A percentile compares a stretch with the other conserved stretches of the same genome.
Conservation (phyloP, 495 filamentous ascomycete genomes). For the Darksidea phi region DNA sequence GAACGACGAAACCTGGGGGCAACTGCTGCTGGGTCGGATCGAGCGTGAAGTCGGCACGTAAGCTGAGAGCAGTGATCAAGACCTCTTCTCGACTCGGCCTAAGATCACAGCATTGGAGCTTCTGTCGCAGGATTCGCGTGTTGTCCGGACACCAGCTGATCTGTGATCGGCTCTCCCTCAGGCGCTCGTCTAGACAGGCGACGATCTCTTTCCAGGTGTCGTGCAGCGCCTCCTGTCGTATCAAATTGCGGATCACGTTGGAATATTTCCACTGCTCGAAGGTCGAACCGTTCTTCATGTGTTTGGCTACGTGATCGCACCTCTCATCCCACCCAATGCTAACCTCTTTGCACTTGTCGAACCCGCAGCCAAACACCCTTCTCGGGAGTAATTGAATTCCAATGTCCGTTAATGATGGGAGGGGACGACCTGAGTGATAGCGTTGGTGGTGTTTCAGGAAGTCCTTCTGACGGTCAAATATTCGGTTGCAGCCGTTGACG, state of each 20-base stretch:
- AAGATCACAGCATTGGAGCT: conserved; percentile 34
- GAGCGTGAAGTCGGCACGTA: conserved; percentile 23
- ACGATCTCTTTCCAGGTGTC: conserved; percentile 33
- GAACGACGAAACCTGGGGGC: conserved; percentile 27
- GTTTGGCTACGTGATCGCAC: conserved; percentile 34
- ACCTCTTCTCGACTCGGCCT: conserved; percentile 26
- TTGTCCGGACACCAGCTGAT: conserved; percentile 33
- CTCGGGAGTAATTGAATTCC: conserved; percentile 20
- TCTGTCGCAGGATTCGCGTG: conserved; percentile 28
- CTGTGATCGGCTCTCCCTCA: conserved; percentile 24
- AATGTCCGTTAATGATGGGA: conserved; percentile 27
- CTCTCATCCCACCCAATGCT: conserved; percentile 34
- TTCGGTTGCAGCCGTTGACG: conserved; percentile 21
- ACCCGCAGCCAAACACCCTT: conserved; percentile 33
- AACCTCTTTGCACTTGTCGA: conserved; percentile 32
- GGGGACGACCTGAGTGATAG: conserved; percentile 24
- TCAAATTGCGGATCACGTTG: conserved; percentile 35
- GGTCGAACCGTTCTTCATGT: conserved; percentile 30
- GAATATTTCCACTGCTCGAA: conserved; percentile 34
- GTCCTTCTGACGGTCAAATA: conserved; percentile 32
- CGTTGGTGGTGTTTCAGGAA: conserved; percentile 28
- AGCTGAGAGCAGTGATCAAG: conserved; percentile 26
- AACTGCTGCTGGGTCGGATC: conserved; percentile 10
- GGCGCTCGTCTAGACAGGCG: conserved; percentile 17
- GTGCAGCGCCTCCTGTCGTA: conserved; percentile 30